Base-by-base conservation (phyloP, 2,329 filamentous ascomycete genomes). In the Arthrobotrys iridis region DNA sequence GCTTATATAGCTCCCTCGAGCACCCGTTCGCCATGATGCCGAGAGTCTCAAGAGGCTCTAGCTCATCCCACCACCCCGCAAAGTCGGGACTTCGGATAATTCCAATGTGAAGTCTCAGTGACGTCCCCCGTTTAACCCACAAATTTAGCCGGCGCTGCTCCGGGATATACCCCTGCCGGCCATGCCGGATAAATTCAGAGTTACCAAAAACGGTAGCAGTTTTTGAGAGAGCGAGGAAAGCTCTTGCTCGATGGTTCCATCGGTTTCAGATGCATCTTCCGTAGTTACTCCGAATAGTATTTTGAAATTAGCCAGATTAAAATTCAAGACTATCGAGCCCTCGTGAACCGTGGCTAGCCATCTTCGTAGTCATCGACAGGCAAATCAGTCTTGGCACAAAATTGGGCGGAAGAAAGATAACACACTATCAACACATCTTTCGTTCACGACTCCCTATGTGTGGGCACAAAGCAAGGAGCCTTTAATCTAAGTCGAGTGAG, bases 1-100 rank as follows among this genome's bases (percentile, higher is more conserved):
- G 8, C 35, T 62, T 70, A 52, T 62, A 70, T 70, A 70, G 65
- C 45, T n/a, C 55, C 55, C 55, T 11, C 52, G 26, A 45, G 35
- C 13, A 15, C 40, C 26, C 13, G 22, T 35, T 48, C 26, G 41
- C 26, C 45, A 52, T 64, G 15, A 35, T 37, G 30, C 55, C 55
- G 55, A 41, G 24, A 28, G 48, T 7, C 3, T 62, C 24, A 35
- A 45, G 52, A 55, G 50, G 50, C 33, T 55, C 28, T 50, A 52
- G 65, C 65, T 60, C 65, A 70, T 60, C 55, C 63, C 45, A 62
- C 48, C 46, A 43, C 66, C 66, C 66, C 66, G 66, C 66, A 71
- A 63, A 62, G n/a, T 64, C 66, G 66, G 66, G 15, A 63, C 66
- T 64, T 71, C 66, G 66, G 66, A 71, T 71, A 71, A 71, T 71